phyloP scores from a whole-genome alignment of 495 filamentous ascomycete species.

The Talaromyces ruber region DNA sequence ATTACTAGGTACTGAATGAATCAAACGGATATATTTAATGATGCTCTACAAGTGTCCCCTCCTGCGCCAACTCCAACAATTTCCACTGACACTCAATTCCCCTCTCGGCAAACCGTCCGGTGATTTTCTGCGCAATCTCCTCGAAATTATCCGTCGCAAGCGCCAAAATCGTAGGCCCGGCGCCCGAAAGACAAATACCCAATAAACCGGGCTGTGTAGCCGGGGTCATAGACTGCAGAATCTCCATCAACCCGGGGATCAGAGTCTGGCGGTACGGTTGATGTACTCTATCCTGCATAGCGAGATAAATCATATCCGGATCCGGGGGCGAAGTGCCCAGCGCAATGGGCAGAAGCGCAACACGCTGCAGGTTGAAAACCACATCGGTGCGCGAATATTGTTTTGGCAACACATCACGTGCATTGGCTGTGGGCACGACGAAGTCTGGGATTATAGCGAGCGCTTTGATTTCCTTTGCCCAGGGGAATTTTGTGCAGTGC shows the following conservation, averaged over 20 bases:
- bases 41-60: constrained; percentile 57
- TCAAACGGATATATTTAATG: constrained; percentile 12
- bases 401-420: constrained; percentile 71
- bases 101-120: constrained; percentile 55
- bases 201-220: constrained; percentile 76
- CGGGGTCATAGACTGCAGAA: constrained; percentile 78
- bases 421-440: constrained; percentile 81
- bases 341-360: constrained; percentile 77
- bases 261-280: constrained; percentile 86
- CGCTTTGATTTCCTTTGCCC: constrained; percentile 88
- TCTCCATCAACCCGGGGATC: constrained; percentile 85
- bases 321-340: constrained; percentile 85
- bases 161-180: constrained; percentile 89
- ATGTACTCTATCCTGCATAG: constrained; percentile 97
- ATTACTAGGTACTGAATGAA: neutral
- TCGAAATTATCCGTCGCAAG: constrained; percentile 83
- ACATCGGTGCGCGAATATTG: constrained; percentile 71
- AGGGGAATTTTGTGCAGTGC: constrained; percentile 85
- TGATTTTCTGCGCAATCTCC: constrained; percentile 69
- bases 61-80: constrained; percentile 78
- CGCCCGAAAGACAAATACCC: constrained; percentile 88
- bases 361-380: constrained; percentile 89
- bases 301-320: constrained; percentile 83
- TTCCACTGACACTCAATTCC: constrained; percentile 78
- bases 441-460: constrained; percentile 93